Conservation (phyloP, 2,329 filamentous ascomycete genomes). For the Dendryphion nanum region DNA sequence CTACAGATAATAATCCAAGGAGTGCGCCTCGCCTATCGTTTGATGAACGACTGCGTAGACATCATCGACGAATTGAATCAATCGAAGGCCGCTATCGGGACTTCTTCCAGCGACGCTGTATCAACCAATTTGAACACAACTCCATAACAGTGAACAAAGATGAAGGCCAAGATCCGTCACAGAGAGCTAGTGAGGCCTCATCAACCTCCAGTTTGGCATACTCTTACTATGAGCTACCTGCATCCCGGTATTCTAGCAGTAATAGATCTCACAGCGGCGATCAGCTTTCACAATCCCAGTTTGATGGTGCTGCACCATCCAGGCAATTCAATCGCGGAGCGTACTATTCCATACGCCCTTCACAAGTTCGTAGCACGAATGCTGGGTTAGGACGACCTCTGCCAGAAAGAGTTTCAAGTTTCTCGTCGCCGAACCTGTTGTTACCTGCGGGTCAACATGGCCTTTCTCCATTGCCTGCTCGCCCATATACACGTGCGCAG, state of each 20-base stretch:
- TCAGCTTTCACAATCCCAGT: slow-evolving; percentile 15
- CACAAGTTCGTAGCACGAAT: slow-evolving; percentile 8
- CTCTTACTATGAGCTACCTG: slow-evolving; percentile 32
- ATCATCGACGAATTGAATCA: slow-evolving; percentile 2
- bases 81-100: slow-evolving; percentile 6
- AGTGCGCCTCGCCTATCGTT: neutral
- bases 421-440: slow-evolving; percentile 12
- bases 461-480: slow-evolving; percentile 16
- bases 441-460: slow-evolving; percentile 6
- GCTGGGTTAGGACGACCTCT: slow-evolving; percentile 4
- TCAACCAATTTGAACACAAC: neutral
- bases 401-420: slow-evolving; percentile 10
- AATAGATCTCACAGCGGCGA: slow-evolving; percentile 11
- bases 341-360: slow-evolving; percentile 20
- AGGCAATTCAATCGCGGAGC: slow-evolving; percentile 14
- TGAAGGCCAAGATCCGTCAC: slow-evolving; percentile 1
- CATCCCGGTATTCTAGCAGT: slow-evolving; percentile 23
- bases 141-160: neutral
- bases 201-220: slow-evolving; percentile 27
- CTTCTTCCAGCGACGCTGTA: slow-evolving; percentile 3
- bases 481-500: slow-evolving; percentile 18
- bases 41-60: slow-evolving; percentile 2
- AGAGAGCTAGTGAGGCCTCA: slow-evolving; percentile 19
- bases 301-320: slow-evolving; percentile 19
- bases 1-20: slow-evolving; percentile 3